Percentiles rank a stretch among this genome's conserved stretches.
Evolutionary conservation across 2,329 filamentous ascomycete genomes (phyloP).

Genomic region (Phyllachora maydis): DNA sequence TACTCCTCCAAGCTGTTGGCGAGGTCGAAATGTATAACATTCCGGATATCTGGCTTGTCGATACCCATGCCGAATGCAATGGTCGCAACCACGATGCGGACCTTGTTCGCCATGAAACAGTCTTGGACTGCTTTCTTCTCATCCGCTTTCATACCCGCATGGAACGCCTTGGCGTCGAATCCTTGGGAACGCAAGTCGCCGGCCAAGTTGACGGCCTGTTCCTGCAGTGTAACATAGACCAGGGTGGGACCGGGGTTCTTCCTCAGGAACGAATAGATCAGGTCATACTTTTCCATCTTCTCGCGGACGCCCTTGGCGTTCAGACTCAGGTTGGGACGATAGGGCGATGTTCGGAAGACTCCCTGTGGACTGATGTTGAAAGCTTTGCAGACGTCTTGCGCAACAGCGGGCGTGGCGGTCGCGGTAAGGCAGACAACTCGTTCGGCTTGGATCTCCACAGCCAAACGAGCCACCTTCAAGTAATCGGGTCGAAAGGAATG

Average conservation of each 20-base stretch:
- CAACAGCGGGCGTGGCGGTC: slow-evolving; percentile 34
- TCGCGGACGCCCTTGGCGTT: slow-evolving; percentile 20
- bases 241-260: slow-evolving; percentile 32
- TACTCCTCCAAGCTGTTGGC: slow-evolving; percentile 32
- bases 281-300: slow-evolving; percentile 21
- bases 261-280: slow-evolving; percentile 24
- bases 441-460: slow-evolving; percentile 31
- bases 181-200: slow-evolving; percentile 12
- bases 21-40: slow-evolving; percentile 29
- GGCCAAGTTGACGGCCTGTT: slow-evolving; percentile 24
- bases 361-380: slow-evolving; percentile 26
- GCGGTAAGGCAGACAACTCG: slow-evolving; percentile 38
- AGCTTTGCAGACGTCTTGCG: slow-evolving; percentile 27
- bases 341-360: slow-evolving; percentile 36
- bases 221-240: slow-evolving; percentile 37
- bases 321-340: slow-evolving; percentile 34
- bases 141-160: slow-evolving; percentile 25
- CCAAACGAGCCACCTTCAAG: slow-evolving; percentile 27
- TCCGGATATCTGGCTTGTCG: slow-evolving; percentile 32
- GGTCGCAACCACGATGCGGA: slow-evolving; percentile 28
- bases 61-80: slow-evolving; percentile 42
- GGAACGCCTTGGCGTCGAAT: slow-evolving; percentile 22
- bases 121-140: slow-evolving; percentile 25
- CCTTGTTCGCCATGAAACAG: slow-evolving; percentile 23
- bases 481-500: slow-evolving; percentile 10